A percentile compares a stretch with the other conserved stretches of the same genome.
phyloP scores from a whole-genome alignment of 2,329 filamentous ascomycete genomes.

The Beauveria sp. region DNA sequence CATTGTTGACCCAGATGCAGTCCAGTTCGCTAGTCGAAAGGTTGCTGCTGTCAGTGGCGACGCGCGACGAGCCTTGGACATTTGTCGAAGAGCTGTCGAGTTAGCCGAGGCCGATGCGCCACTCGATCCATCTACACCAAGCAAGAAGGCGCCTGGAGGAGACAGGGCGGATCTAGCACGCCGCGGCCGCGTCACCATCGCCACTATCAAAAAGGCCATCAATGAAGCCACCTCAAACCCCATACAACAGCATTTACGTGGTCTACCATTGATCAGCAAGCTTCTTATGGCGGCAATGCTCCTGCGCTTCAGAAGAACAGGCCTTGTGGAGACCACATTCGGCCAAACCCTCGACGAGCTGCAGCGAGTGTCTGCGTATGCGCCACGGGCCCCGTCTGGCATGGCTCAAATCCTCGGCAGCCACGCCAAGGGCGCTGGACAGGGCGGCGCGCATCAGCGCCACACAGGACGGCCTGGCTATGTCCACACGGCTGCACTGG shows the following conservation, averaged over 20 bases:
- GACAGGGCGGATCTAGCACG: conserved; percentile 20
- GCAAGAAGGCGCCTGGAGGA: conserved; percentile 36
- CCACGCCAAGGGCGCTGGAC: conserved; percentile 20
- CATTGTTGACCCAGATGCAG: conserved; percentile 84
- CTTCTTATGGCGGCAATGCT: conserved; percentile 79
- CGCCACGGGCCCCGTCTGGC: conserved; percentile 27
- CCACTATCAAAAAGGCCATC: conserved; percentile 89
- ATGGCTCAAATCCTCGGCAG: conserved; percentile 29
- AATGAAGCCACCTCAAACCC: conserved; percentile 91
- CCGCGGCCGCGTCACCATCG: conserved; percentile 70
- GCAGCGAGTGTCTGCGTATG: conserved; percentile 30
- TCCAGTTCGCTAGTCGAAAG: conserved; percentile 94
- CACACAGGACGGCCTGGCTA: conserved; percentile 27
- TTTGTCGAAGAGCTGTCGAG: conserved; percentile 90
- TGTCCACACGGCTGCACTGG: conserved; percentile 66
- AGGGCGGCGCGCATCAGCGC: conserved; percentile 20
- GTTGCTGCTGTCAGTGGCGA: conserved; percentile 95
- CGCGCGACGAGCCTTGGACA: conserved; percentile 84
- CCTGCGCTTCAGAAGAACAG: conserved; percentile 70
- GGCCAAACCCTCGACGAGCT: conserved; percentile 82
- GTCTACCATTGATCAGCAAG: conserved; percentile 74
- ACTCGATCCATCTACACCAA: conserved; percentile 51
- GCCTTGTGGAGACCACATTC: conserved; percentile 78
- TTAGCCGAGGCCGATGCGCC: conserved; percentile 70
- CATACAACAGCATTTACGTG: conserved; percentile 78